Evolutionary conservation across 164 flowering plant genomes (phyloP).

Genomic region (Litsea cubeba): DNA sequence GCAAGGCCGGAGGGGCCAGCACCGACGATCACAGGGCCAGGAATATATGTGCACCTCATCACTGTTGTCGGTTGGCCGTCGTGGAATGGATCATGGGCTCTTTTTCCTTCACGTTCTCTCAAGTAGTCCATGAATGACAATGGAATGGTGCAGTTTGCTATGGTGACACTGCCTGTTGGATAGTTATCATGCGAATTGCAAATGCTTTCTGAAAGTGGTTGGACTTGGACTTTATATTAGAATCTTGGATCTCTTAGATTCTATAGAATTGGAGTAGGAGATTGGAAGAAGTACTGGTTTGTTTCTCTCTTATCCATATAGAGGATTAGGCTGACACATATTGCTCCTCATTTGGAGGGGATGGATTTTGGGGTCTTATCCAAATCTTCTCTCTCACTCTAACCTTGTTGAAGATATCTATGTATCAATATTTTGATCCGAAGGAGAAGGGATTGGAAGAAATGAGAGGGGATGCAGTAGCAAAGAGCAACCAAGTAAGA

Average conservation of each 20-base stretch:
- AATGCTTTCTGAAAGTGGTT: no score
- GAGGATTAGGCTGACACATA: background rate
- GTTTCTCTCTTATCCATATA: conserved; percentile 11
- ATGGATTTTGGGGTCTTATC: conserved; percentile 38
- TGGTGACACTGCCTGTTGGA: no score
- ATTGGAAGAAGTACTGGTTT: background rate
- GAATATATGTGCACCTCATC: conserved; percentile 26
- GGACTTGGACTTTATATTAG: no score
- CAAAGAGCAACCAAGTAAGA: background rate
- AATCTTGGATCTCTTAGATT: no score
- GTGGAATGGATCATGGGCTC: conserved; percentile 30
- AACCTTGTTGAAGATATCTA: background rate
- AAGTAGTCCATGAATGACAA: conserved; percentile 32
- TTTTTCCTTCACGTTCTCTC: conserved; percentile 51
- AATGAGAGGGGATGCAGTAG: background rate
- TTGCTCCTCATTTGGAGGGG: conserved; percentile 25
- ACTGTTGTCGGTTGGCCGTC: background rate
- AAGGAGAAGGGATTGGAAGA: background rate
- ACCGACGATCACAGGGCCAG: conserved; percentile 66
- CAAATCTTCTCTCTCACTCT: conserved; percentile 14
- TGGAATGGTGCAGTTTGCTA: no score
- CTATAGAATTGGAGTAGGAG: background rate
- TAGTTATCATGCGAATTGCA: no score
- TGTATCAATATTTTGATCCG: background rate
- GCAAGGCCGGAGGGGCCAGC: conserved; percentile 91